Evolutionary conservation across 371 early-diverging fungal genomes (phyloP), one percentile per base, ranked within the genome.

Genomic region (Lichtheimia hyalospora): DNA sequence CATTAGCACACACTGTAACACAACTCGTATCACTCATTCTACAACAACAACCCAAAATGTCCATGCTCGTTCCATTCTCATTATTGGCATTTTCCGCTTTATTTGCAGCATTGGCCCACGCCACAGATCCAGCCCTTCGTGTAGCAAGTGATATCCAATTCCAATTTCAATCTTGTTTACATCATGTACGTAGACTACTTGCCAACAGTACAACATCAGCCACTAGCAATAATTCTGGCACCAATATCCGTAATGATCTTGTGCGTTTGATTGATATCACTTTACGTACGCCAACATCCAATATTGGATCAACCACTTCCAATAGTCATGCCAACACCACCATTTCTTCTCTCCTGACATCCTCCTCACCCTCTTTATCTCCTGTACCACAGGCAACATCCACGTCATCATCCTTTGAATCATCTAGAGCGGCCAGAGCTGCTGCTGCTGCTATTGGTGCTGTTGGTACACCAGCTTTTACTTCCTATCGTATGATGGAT

Each of bases 51-150:
- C 34, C 34, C 34, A 34, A 34, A 10, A 34, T 34, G 34, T 34
- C 34, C 0, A 34, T 8, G 10, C 34, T 34, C 34, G 34, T 34
- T 34, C 34, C 34, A 34, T 74, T 63, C 59, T 64, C 69, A 15
- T 49, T 74, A 5, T 70, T 73, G 8, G 67, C 74, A 6, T 74
- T 74, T 21, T 71, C 76, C 6, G 76, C 66, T 49, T 60, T 76
- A 15, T 74, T 79, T 67, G 79, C 79, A 15, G 74, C 79, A 3
- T 54, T 79, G 5, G 72, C 74, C 0, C 79, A 79, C 59, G 76
- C 74, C 5, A 57, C 61, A 12, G 79, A 79, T 60, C 70, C 74
- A 10, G 62, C 55, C 2, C 20, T 67, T n/a, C 68, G 66, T 14
- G 62, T 75, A 5, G 66, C 71, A 1, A 54, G 68, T 23, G 68